Evolutionary conservation across 2,329 filamentous ascomycete species (phyloP).

Genomic region (Diplocarpon mali): DNA sequence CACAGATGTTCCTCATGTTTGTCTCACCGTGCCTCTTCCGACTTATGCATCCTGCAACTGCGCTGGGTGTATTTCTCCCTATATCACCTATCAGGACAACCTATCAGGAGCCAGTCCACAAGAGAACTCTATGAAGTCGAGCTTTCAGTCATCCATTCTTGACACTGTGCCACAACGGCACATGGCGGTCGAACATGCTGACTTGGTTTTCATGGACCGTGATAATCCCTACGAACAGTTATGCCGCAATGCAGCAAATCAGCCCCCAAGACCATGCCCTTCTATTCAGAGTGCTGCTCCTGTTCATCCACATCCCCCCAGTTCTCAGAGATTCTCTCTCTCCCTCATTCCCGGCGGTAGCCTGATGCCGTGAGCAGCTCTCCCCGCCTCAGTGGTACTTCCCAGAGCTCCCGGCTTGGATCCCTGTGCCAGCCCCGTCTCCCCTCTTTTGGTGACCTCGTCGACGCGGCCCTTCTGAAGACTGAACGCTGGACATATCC

Average conservation of each 20-base stretch:
- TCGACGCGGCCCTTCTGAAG: constrained; percentile 76
- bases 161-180: background rate
- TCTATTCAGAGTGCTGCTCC: background rate
- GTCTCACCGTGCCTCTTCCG: constrained; percentile 5
- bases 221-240: background rate
- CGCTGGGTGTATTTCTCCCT: constrained; percentile 8
- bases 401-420: constrained; percentile 5
- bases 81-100: constrained; percentile 1
- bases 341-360: constrained; percentile 39
- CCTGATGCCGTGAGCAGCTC: constrained; percentile 34
- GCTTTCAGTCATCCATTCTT: constrained; percentile 2
- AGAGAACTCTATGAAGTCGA: no score
- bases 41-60: constrained; percentile 9
- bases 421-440: constrained; percentile 3
- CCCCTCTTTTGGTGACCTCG: constrained; percentile 33
- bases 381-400: constrained; percentile 2
- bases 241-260: background rate
- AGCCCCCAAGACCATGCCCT: background rate
- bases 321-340: constrained; percentile 19
- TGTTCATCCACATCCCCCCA: constrained; percentile 1
- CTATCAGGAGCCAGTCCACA: no score
- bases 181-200: background rate
- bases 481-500: constrained; percentile 86
- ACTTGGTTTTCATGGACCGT: background rate
- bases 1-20: constrained; percentile 1